A percentile compares a stretch with the other conserved stretches of the same genome.
Conservation (phyloP, 2,329 filamentous ascomycete genomes). For the Hymenoscyphus occultus region DNA sequence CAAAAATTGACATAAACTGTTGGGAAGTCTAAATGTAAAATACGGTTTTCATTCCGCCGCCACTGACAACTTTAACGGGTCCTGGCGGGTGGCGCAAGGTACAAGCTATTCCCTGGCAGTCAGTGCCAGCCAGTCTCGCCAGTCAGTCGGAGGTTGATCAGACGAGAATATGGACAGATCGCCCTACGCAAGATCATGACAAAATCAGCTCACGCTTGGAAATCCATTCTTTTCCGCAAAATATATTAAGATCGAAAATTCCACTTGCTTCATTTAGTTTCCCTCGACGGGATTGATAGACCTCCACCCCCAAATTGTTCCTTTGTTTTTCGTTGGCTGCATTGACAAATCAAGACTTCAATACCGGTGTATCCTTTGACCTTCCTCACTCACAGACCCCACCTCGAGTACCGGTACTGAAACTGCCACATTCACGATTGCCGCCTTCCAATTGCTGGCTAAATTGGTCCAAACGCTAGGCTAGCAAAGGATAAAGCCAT, state of each 20-base stretch:
- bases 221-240: constrained; percentile 19
- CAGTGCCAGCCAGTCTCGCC: background rate
- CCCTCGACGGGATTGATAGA: background rate
- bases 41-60: background rate
- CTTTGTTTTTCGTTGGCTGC: constrained; percentile 16
- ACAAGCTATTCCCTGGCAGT: constrained; percentile 4
- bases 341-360: constrained; percentile 13
- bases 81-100: constrained; percentile 7
- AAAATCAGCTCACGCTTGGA: constrained; percentile 26
- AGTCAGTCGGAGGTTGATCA: constrained; percentile 2
- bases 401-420: constrained; percentile 2
- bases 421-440: constrained; percentile 10
- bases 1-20: background rate
- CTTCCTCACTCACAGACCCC: background rate
- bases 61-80: background rate
- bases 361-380: constrained; percentile 11
- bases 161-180: constrained; percentile 16
- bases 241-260: background rate
- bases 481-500: background rate
- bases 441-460: constrained; percentile 17
- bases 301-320: background rate
- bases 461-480: constrained; percentile 11
- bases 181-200: constrained; percentile 7
- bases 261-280: background rate
- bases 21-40: background rate